A percentile compares a stretch with the other conserved stretches of the same genome.
phyloP scores from a whole-genome alignment of 2,329 filamentous ascomycete species.

The Talaromyces atroroseus region DNA sequence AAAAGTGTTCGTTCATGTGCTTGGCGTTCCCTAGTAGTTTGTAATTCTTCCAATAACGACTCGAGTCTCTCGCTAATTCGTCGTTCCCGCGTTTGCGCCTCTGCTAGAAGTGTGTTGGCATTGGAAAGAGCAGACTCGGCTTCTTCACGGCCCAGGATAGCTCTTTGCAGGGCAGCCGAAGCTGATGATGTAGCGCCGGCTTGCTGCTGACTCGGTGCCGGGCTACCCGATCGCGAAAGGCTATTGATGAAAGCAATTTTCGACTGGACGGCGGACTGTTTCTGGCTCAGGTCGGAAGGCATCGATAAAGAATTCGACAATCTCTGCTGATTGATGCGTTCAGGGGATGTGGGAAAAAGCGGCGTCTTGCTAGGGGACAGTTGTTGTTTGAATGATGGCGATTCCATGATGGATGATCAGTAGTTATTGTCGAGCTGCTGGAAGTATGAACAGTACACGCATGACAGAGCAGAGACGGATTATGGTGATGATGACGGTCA shows the following conservation, averaged over 20 bases:
- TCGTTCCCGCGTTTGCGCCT: slow-evolving; percentile 40
- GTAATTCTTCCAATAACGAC: slow-evolving; percentile 47
- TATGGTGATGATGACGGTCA: neutral
- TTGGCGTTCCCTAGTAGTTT: slow-evolving; percentile 47
- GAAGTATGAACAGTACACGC: neutral
- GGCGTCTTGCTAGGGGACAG: slow-evolving; percentile 28
- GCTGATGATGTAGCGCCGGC: slow-evolving; percentile 32
- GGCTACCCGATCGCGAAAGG: slow-evolving; percentile 33
- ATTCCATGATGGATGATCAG: slow-evolving; percentile 26
- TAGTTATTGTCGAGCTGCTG: slow-evolving; percentile 4
- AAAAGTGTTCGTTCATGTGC: slow-evolving; percentile 45
- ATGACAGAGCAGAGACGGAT: slow-evolving; percentile 2
- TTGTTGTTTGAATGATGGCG: slow-evolving; percentile 26
- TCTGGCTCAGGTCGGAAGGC: slow-evolving; percentile 28
- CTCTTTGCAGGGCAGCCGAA: slow-evolving; percentile 40
- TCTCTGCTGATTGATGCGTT: slow-evolving; percentile 45
- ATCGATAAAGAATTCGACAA: slow-evolving; percentile 37
- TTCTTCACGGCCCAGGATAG: slow-evolving; percentile 43
- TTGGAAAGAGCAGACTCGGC: slow-evolving; percentile 36
- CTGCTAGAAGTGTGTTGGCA: slow-evolving; percentile 33
- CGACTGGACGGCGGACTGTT: slow-evolving; percentile 43
- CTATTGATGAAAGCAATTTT: slow-evolving; percentile 47
- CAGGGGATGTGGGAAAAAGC: slow-evolving; percentile 43
- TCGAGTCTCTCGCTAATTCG: slow-evolving; percentile 42
- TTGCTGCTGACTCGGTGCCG: slow-evolving; percentile 20